Evolutionary conservation across 768 basidiomycete species (phyloP).

Genomic region (Jaapia argillacea): DNA sequence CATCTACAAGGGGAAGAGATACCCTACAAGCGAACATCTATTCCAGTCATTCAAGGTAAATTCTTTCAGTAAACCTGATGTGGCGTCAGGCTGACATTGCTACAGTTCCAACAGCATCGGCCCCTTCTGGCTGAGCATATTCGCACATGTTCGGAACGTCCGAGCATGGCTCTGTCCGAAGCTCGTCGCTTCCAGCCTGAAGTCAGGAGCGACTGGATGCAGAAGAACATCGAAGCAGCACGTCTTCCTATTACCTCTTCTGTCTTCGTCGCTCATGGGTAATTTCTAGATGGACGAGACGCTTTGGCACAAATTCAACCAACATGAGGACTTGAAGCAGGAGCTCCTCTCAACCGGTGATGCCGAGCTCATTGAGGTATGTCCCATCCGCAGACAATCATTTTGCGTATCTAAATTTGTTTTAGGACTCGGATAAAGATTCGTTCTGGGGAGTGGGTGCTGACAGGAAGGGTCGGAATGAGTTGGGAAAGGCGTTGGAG

Average conservation of each 20-base stretch:
- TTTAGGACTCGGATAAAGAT: conserved; percentile 64
- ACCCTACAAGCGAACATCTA: conserved; percentile 70
- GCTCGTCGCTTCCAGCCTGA: too few relatives aligned
- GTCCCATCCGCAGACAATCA: too few relatives aligned
- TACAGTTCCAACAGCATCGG: conserved; percentile 47
- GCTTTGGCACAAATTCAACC: conserved; percentile 60
- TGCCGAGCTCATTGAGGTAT: conserved; percentile 60
- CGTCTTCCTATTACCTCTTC: conserved; percentile 11
- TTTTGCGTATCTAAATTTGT: too few relatives aligned
- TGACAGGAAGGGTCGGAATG: conserved; percentile 58
- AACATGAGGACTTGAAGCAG: conserved; percentile 48
- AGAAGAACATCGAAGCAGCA: conserved; percentile 12
- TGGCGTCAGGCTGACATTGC: background rate
- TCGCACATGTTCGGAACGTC: conserved; percentile 49
- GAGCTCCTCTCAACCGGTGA: conserved; percentile 57
- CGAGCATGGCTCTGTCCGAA: conserved; percentile 52
- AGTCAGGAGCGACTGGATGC: background rate
- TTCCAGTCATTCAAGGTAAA: conserved; percentile 65
- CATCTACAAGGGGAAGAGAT: conserved; percentile 48
- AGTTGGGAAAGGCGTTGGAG: conserved; percentile 63
- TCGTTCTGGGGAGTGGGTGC: conserved; percentile 72
- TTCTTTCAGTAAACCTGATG: background rate
- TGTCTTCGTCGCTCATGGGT: conserved; percentile 1
- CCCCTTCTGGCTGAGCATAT: conserved; percentile 64
- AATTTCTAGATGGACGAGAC: conserved; percentile 50